Base-by-base conservation (phyloP, 805 yeast species). In the Schwanniomyces sp. region DNA sequence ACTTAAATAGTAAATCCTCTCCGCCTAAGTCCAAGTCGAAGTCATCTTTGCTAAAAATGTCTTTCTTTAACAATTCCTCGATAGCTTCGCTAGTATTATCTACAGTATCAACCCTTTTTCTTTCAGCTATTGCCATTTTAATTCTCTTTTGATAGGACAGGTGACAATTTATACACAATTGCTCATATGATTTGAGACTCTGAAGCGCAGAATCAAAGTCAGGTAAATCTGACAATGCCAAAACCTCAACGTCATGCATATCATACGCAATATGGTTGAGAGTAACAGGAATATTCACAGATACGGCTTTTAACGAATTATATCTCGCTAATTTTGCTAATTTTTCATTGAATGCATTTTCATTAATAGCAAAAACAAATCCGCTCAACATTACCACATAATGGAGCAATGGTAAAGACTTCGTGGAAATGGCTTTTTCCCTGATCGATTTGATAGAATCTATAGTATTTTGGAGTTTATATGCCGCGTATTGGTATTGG, bases 401-500 rank as follows among this genome's bases (percentile, higher is more conserved):
- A 39, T 72, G 74, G 16, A 71, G 54, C 29, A 71, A 54, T 11
- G 71, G 67, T 10, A 69, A 48, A 16, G 47, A 28, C 11, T 49
- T 47, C n/a, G 44, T 43, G 10, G 36, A 43, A 7, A 28, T 41
- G 17, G 43, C 36, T 40, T 24, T 60, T 59, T 14, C 66, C 67
- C 40, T 21, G 16, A 40, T 43, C 7, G 39, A 25, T 21, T 53
- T 61, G n/a, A 78, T 54, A 21, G 70, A 59, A 14, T 69, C 61
- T 3, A 66, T 49, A 40, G 78, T 59, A 29, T 64, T 62, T 32
- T 67, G 67, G 24, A 83, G 56, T 56, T 82, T 83, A 47, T 64
- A 58, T 2, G 77, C 66, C 8, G 82, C 79, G 54, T 80, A 80
- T 46, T 75, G 76, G 61, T 78, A 85, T 59, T 85, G 88, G 3